Evolutionary conservation across 2,329 filamentous ascomycete species (phyloP), one percentile per base, ranked within the genome.

Genomic region (Beauveria caledonica): DNA sequence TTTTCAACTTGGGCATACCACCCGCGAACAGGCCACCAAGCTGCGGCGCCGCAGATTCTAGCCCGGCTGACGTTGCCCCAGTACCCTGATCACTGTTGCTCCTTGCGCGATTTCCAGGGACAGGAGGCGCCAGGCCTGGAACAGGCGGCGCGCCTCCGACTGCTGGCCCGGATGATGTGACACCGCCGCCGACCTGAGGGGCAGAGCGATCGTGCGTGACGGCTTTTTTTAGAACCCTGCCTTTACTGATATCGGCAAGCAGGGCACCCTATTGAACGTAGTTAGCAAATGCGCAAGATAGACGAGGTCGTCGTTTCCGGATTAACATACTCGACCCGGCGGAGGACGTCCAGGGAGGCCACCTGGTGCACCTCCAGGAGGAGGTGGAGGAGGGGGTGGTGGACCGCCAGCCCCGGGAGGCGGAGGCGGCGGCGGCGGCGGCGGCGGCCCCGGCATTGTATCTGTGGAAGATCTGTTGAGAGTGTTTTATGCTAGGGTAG

Each of bases 1-100:
- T 97, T 72, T 90, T 89, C 69, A 99, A 73, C 76, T 97, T 97
- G 3, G 94, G 94, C 84, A 97, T 97, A 42, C 93, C 94, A 40
- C 91, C 92, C 1, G 90, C 91, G 70, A 99, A 96, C 27, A 99
- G 74, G 1, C 94, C 94, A 33, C 80, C 93, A 11, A 97, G 74
- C 71, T 97, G 93, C 11, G 92, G 91, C 52, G 90, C 84, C 21
- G 84, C 83, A 66, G 80, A 74, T 2, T 74, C 75, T 21, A 70
- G 67, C 19, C 74, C 66, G 13, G 70, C 71, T 3, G 73, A n/a
- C 6, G 33, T 70, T 46, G 79, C 76, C 63, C 76, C 74, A 50
- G 80, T 78, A 21, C 80, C 80, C 57, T 84, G 82, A 67, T 95
- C 91, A 72, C 92, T 96, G 72, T 94, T 92, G 73, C 91, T 96